Percentiles rank a stretch among this genome's conserved stretches.
phyloP scores from a whole-genome alignment of 768 basidiomycete genomes.

The Lyophyllum decastes region DNA sequence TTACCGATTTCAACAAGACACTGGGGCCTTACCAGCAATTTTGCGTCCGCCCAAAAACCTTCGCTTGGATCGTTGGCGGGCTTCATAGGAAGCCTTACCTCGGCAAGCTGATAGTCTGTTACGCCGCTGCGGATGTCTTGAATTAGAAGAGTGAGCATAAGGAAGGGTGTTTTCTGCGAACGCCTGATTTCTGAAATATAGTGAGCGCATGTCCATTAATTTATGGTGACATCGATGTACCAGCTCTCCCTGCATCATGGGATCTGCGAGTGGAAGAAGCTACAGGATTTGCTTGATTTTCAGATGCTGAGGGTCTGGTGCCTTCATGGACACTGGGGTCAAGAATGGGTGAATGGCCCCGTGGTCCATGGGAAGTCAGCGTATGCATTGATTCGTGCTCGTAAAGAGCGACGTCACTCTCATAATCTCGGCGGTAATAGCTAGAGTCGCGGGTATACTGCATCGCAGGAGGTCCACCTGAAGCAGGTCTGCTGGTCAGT shows the following conservation, averaged over 20 bases:
- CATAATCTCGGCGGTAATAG: slow-evolving; percentile 37
- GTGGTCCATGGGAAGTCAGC: neutral
- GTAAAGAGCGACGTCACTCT: slow-evolving; percentile 9
- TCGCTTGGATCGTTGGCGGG: slow-evolving; percentile 47
- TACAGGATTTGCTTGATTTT: neutral
- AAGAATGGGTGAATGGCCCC: neutral
- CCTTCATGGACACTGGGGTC: neutral
- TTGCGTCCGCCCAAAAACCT: slow-evolving; percentile 73
- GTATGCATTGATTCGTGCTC: neutral
- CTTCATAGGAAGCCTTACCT: slow-evolving; percentile 63
- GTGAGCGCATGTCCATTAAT: neutral
- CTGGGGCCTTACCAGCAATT: slow-evolving; percentile 45
- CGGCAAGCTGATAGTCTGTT: slow-evolving; percentile 60
- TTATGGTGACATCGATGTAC: neutral
- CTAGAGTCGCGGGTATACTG: slow-evolving; percentile 7
- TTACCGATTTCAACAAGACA: neutral
- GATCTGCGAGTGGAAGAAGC: neutral
- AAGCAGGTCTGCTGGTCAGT: neutral
- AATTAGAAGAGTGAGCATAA: slow-evolving; percentile 70
- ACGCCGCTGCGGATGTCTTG: slow-evolving; percentile 57
- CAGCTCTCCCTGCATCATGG: slow-evolving; percentile 8
- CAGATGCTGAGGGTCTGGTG: neutral
- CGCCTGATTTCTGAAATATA: slow-evolving; percentile 11
- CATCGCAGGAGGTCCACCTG: slow-evolving; percentile 5
- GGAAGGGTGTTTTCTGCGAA: slow-evolving; percentile 25